These are phyloP conservation scores for Sugiyamaella sp. DNA, from an alignment of 1,139 yeast species.

Conservation along the genomic window DNA sequence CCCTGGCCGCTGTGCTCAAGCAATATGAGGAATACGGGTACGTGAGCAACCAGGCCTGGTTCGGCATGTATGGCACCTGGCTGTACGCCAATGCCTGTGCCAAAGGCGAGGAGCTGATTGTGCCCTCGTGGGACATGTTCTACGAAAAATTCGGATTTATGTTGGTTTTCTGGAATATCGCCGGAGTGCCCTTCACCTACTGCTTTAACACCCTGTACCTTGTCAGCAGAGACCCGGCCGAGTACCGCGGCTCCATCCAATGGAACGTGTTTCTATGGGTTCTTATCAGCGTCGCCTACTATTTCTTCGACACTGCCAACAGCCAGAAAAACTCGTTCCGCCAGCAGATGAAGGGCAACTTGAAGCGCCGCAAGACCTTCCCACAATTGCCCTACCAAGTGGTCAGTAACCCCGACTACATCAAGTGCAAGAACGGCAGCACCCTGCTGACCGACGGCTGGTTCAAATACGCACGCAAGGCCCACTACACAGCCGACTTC, in stretches of 20 bases:
- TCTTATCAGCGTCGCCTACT: constrained; percentile 70
- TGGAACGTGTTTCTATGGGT: constrained; percentile 62
- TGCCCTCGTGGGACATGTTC: constrained; percentile 99
- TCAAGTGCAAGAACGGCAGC: constrained; percentile 83
- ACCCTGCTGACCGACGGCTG: constrained; percentile 89
- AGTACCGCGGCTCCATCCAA: constrained; percentile 68
- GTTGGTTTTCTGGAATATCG: constrained; percentile 98
- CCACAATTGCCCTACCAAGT: constrained; percentile 89
- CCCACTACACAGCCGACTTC: constrained; percentile 94
- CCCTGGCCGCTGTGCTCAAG: constrained; percentile 71
- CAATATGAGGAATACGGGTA: constrained; percentile 83
- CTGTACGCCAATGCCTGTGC: constrained; percentile 95
- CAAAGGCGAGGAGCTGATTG: constrained; percentile 95
- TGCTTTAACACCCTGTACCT: constrained; percentile 88
- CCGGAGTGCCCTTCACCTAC: constrained; percentile 98
- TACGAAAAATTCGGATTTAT: constrained; percentile 98
- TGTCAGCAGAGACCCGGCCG: constrained; percentile 79
- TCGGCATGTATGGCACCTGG: constrained; percentile 85
- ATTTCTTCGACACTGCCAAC: constrained; percentile 92
- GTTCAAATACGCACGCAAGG: constrained; percentile 85
- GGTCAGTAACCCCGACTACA: constrained; percentile 78
- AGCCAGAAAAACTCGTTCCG: constrained; percentile 96
- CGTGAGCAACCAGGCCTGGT: constrained; percentile 73
- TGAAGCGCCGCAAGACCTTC: constrained; percentile 75
- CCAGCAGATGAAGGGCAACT: constrained; percentile 81